A percentile compares a stretch with the other conserved stretches of the same genome.
These are phyloP conservation scores for Cyberlindnera japonica DNA, from an alignment of 805 yeast genomes.

Conservation along the genomic window DNA sequence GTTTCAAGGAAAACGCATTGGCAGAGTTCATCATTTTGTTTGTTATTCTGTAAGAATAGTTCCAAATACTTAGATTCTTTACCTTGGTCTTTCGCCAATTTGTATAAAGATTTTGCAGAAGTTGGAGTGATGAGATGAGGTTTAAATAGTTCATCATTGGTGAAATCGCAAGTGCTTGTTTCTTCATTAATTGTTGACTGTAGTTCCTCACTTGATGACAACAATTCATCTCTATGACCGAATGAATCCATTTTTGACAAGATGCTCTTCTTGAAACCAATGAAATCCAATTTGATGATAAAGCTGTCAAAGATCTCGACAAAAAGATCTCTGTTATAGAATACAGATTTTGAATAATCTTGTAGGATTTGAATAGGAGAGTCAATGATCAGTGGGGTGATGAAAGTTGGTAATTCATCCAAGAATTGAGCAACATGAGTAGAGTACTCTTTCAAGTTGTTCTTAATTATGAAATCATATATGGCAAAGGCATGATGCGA, in stretches of 20 bases:
- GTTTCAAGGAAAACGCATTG: constrained; percentile 13
- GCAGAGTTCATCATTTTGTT: constrained; percentile 12
- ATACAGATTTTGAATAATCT: constrained; percentile 29
- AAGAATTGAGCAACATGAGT: constrained; percentile 33
- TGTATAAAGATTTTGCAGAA: constrained; percentile 34
- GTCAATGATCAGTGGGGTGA: constrained; percentile 31
- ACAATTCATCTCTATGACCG: constrained; percentile 25
- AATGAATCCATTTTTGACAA: constrained; percentile 31
- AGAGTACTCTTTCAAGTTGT: constrained; percentile 19
- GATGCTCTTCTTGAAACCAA: constrained; percentile 26
- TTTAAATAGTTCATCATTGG: constrained; percentile 28
- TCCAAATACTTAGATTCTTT: constrained; percentile 23
- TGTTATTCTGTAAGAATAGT: constrained; percentile 20
- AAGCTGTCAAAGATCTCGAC: constrained; percentile 34
- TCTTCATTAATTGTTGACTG: constrained; percentile 22
- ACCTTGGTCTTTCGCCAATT: constrained; percentile 21
- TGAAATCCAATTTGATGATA: constrained; percentile 18
- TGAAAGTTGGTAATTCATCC: constrained; percentile 31
- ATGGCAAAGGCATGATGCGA: constrained; percentile 28
- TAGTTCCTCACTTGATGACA: constrained; percentile 21
- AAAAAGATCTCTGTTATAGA: constrained; percentile 20
- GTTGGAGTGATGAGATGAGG: constrained; percentile 32
- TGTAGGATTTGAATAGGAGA: constrained; percentile 32
- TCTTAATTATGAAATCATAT: constrained; percentile 27
- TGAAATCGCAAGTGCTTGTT: constrained; percentile 27